Conservation (phyloP, 768 basidiomycete species). For the Panus rudis region DNA sequence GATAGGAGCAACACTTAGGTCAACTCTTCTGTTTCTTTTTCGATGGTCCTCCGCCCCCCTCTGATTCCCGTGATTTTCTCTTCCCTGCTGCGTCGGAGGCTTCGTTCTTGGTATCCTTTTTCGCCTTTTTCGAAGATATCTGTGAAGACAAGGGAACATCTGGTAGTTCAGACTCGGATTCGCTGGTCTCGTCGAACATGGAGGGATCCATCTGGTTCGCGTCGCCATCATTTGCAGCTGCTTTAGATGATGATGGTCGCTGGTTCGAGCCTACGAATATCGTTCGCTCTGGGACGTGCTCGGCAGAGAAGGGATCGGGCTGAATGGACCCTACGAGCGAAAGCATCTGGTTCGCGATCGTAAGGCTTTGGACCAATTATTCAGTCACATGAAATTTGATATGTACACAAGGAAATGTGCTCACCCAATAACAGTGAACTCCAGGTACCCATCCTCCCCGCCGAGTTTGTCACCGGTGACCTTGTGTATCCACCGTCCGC, state of each 20-base stretch:
- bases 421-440: conserved; percentile 87
- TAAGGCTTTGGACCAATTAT: conserved; percentile 44
- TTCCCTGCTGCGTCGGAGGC: conserved; percentile 14
- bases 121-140: too few species aligned
- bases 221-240: conserved; percentile 15
- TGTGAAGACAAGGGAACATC: too few species aligned
- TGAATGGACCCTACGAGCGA: conserved; percentile 83
- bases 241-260: conserved; percentile 25
- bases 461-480: conserved; percentile 66
- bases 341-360: conserved; percentile 89
- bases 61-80: conserved; percentile 13
- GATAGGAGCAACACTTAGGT: neutral
- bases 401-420: conserved; percentile 19
- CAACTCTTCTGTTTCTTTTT: neutral
- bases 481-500: conserved; percentile 77
- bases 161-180: too few species aligned
- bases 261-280: conserved; percentile 20
- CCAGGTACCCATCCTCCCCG: conserved; percentile 54
- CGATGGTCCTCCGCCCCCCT: neutral
- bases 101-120: conserved; percentile 8
- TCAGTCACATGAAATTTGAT: neutral
- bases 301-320: conserved; percentile 62
- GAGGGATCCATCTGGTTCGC: too few species aligned
- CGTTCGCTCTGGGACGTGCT: conserved; percentile 31
- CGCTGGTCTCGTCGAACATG: too few species aligned